Conservation (phyloP, 805 yeast genomes). For the Yarrowia phangngaensis region DNA sequence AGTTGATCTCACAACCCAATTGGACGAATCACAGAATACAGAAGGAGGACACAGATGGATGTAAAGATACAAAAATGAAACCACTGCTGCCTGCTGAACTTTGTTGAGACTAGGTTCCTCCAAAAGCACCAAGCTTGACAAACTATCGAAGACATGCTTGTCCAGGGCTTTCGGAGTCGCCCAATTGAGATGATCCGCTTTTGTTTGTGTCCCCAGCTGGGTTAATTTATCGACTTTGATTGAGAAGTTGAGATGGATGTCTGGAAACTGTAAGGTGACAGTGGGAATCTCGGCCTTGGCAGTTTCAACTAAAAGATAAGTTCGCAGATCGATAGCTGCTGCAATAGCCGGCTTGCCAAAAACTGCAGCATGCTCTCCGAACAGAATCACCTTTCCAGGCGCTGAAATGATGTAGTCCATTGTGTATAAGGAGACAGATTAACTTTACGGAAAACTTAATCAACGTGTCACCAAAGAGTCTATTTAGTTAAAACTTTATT, state of each 20-base stretch:
- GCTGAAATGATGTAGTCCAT: conserved; percentile 68
- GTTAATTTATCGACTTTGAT: conserved; percentile 67
- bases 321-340: conserved; percentile 82
- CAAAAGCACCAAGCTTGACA: conserved; percentile 8
- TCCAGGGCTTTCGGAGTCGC: conserved; percentile 28
- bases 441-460: no score
- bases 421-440: no score
- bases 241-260: conserved; percentile 58
- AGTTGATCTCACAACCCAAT: conserved; percentile 70
- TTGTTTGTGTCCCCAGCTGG: conserved; percentile 18
- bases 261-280: conserved; percentile 75
- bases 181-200: conserved; percentile 20
- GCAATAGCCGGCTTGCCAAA: conserved; percentile 93
- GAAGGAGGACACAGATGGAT: conserved; percentile 50
- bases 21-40: conserved; percentile 45
- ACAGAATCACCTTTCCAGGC: conserved; percentile 93
- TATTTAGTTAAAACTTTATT: no score
- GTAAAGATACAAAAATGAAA: conserved; percentile 77
- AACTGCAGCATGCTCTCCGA: conserved; percentile 97
- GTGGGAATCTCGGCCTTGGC: conserved; percentile 40
- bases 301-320: conserved; percentile 66
- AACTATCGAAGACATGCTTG: conserved; percentile 12
- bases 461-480: no score
- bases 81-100: conserved; percentile 50
- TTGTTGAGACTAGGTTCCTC: conserved; percentile 7